phyloP scores from a whole-genome alignment of 176 grass and related monocot species.

The Eragrostis curvula region DNA sequence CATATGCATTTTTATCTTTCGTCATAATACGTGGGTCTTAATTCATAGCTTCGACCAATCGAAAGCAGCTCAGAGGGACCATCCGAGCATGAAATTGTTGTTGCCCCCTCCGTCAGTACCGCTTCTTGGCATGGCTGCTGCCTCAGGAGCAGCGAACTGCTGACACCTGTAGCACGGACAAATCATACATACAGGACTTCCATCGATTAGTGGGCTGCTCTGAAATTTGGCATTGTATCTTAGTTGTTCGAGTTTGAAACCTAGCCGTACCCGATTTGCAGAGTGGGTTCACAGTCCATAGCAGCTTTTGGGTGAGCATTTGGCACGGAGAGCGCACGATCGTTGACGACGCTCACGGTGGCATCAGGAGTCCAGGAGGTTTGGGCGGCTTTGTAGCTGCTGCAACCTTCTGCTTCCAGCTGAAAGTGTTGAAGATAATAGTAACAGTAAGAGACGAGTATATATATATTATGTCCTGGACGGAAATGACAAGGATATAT shows the following conservation, averaged over 20 bases:
- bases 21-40: not conserved
- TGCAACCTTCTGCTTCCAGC: conserved; percentile 63
- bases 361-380: conserved; percentile 43
- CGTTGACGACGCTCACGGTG: not conserved
- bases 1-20: conserved; percentile 6
- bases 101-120: conserved; percentile 42
- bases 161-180: conserved; percentile 50
- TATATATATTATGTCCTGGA: not conserved
- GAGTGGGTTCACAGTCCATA: conserved; percentile 59
- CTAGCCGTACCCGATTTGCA: conserved; percentile 65
- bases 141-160: conserved; percentile 56
- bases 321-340: conserved; percentile 21
- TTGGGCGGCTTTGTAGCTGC: conserved; percentile 48
- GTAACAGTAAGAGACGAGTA: not conserved
- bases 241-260: not conserved
- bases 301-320: conserved; percentile 35
- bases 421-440: conserved; percentile 22
- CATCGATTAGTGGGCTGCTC: not conserved
- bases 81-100: conserved; percentile 62
- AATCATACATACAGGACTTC: not conserved
- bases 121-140: conserved; percentile 43
- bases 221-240: not conserved
- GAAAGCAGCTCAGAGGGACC: conserved; percentile 51
- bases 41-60: conserved; percentile 16
- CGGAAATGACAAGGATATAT: not conserved